Percentiles rank a stretch among this genome's conserved stretches.
Conservation (phyloP, 2,329 filamentous ascomycete genomes). For the Colletotrichum sp. region DNA sequence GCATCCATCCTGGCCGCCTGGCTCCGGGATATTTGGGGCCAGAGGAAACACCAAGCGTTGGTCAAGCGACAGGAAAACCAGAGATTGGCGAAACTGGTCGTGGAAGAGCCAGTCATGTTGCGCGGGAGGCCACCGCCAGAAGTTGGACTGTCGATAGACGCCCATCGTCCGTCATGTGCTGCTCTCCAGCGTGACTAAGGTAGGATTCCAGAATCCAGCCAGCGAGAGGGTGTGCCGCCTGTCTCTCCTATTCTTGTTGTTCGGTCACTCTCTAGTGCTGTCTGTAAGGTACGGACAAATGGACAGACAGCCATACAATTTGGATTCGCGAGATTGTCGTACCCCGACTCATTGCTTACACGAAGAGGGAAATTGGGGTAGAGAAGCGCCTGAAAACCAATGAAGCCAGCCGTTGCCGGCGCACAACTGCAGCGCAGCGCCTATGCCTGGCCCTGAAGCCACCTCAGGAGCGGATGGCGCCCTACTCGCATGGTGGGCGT, state of each 20-base stretch:
- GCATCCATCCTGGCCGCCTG: neutral
- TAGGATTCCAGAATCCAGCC: neutral
- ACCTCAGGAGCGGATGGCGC: neutral
- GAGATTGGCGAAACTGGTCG: constrained; percentile 3
- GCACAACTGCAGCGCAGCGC: neutral
- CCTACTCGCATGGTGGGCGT: neutral
- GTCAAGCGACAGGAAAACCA: neutral
- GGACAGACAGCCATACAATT: neutral
- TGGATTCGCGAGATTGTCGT: neutral
- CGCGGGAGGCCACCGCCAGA: neutral
- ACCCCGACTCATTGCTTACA: constrained; percentile 3
- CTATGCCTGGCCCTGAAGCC: neutral
- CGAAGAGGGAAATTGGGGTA: neutral
- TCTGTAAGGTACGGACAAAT: neutral
- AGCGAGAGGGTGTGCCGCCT: neutral
- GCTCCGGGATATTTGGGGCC: neutral
- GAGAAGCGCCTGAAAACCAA: neutral
- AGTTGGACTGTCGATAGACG: neutral
- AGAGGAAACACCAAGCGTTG: neutral
- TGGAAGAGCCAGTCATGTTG: neutral
- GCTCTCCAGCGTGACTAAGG: neutral
- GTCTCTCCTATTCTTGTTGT: neutral
- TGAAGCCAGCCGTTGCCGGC: neutral
- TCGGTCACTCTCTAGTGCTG: neutral
- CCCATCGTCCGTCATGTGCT: neutral